Evolutionary conservation across 1,284 basidiomycete species (phyloP).

Genomic region (Thecaphora frezii): DNA sequence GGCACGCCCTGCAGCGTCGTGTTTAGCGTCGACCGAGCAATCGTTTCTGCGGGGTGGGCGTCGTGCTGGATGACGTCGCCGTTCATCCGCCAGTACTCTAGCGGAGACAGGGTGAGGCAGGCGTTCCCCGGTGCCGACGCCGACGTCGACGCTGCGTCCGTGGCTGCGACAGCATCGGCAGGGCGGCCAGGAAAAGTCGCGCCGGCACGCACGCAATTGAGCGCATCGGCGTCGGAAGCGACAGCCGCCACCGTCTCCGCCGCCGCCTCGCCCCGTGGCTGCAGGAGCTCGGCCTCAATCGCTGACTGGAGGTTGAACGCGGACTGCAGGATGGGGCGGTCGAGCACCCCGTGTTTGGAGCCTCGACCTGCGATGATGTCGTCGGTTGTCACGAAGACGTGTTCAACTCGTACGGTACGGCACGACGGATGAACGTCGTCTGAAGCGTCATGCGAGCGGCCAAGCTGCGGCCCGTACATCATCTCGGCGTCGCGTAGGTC

Average conservation of each 20-base stretch:
- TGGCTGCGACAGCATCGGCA: background rate
- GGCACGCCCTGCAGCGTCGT: constrained; percentile 30
- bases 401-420: constrained; percentile 41
- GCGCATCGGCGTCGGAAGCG: background rate
- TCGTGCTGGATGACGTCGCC: constrained; percentile 24
- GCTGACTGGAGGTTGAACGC: constrained; percentile 44
- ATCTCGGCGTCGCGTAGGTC: constrained; percentile 37
- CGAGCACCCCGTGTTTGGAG: constrained; percentile 44
- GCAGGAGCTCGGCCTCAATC: constrained; percentile 26
- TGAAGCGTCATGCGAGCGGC: background rate
- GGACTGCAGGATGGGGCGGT: constrained; percentile 44
- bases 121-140: constrained; percentile 2
- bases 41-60: constrained; percentile 29
- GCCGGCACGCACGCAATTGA: constrained; percentile 19
- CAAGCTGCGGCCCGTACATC: constrained; percentile 7
- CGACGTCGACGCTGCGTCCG: constrained; percentile 1
- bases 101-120: constrained; percentile 50
- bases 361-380: constrained; percentile 47
- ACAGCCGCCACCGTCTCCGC: background rate
- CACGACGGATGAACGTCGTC: constrained; percentile 23
- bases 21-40: constrained; percentile 35
- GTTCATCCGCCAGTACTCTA: constrained; percentile 47
- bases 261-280: background rate
- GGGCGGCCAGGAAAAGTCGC: constrained; percentile 25
- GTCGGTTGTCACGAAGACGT: constrained; percentile 55